A percentile compares a stretch with the other conserved stretches of the same genome.
Conservation (phyloP, 306 rosid genomes). For the Castanea mollissima region DNA sequence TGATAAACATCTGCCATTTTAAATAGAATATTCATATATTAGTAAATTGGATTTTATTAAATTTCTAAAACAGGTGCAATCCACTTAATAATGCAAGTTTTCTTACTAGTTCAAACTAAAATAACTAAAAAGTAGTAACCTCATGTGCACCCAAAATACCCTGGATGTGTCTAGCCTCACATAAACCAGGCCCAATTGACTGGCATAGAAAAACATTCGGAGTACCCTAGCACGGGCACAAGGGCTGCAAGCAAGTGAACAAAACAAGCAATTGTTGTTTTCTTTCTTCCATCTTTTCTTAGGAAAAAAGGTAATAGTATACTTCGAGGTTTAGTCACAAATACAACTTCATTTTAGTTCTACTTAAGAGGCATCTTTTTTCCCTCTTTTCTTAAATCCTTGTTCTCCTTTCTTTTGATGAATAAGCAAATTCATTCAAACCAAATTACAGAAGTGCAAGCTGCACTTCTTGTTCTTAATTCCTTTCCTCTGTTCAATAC, state of each 20-base stretch:
- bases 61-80: not conserved
- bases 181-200: not conserved
- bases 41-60: not conserved
- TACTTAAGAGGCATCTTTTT: too few relatives aligned
- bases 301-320: too few relatives aligned
- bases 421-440: not conserved
- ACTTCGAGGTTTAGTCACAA: too few relatives aligned
- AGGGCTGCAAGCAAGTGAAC: not conserved
- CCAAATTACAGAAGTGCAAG: not conserved
- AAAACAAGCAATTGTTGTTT: not conserved
- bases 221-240: not conserved
- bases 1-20: not conserved
- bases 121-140: not conserved
- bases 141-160: not conserved
- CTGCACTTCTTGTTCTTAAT: not conserved
- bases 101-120: not conserved
- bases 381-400: not conserved
- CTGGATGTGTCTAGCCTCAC: not conserved
- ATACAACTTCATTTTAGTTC: too few relatives aligned
- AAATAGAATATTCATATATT: not conserved
- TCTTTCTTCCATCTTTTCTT: too few relatives aligned
- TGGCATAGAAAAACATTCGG: not conserved
- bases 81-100: not conserved
- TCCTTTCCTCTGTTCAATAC: too few relatives aligned
- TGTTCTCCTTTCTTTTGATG: not conserved